Conservation (phyloP, 352 stramenopile species). For the Pythium monospermum region DNA sequence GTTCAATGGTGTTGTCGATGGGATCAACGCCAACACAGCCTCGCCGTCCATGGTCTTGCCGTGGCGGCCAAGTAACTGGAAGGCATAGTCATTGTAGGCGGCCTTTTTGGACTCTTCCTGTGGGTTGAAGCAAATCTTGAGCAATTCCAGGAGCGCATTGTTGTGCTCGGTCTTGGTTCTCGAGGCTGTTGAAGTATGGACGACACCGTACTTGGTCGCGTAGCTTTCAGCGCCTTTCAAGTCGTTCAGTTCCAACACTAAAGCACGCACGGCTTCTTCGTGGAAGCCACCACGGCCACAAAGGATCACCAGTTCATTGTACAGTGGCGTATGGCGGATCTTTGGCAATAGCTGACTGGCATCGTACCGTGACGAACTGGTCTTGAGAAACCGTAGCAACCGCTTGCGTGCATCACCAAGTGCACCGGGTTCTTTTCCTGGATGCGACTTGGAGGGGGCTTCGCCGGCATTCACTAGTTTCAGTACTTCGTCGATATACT, state of each 20-base stretch:
- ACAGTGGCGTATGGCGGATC: conserved; percentile 63
- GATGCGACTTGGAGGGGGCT: conserved; percentile 75
- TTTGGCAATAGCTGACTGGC: conserved; percentile 68
- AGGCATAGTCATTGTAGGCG: conserved; percentile 74
- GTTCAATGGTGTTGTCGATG: conserved; percentile 56
- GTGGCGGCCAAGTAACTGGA: conserved; percentile 70
- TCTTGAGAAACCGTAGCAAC: conserved; percentile 78
- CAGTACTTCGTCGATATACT: conserved; percentile 84
- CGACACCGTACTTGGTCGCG: conserved; percentile 69
- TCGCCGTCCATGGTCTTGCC: conserved; percentile 75
- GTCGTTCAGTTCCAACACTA: conserved; percentile 82
- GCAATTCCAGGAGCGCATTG: conserved; percentile 62
- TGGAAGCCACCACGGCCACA: conserved; percentile 76
- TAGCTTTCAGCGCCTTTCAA: conserved; percentile 79
- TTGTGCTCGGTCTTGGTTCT: conserved; percentile 64
- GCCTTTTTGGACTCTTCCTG: conserved; percentile 75
- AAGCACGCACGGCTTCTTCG: conserved; percentile 63
- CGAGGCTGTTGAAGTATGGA: conserved; percentile 14
- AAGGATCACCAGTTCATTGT: conserved; percentile 84
- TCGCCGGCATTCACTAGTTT: conserved; percentile 64
- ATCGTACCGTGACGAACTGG: conserved; percentile 72
- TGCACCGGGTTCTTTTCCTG: conserved; percentile 65
- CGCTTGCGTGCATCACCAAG: conserved; percentile 74
- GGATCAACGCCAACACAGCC: conserved; percentile 61
- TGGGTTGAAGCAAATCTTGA: conserved; percentile 80